Percentiles rank a stretch among this genome's conserved stretches.
Conservation (phyloP, 2,329 filamentous ascomycete species). For the Exophiala phaeomuriformis region DNA sequence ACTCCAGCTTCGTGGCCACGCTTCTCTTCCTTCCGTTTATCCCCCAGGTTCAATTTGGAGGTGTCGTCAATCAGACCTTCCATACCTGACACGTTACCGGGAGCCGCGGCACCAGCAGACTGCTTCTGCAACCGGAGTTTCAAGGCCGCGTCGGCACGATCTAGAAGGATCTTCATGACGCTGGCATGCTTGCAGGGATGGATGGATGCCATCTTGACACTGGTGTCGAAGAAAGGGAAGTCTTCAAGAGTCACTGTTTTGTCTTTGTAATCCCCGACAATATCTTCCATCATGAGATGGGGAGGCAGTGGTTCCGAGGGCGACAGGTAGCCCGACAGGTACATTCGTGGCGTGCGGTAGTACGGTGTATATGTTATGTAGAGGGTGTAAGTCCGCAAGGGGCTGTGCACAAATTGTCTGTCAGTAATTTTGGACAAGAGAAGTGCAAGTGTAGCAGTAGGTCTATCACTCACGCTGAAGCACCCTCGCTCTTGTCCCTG, state of each 20-base stretch:
- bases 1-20: slow-evolving; percentile 36
- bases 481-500: slow-evolving; percentile 56
- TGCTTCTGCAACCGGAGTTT: slow-evolving; percentile 82
- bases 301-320: slow-evolving; percentile 74
- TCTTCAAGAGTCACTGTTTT: slow-evolving; percentile 98
- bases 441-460: background rate
- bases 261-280: slow-evolving; percentile 92
- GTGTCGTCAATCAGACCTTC: slow-evolving; percentile 82
- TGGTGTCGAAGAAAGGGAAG: slow-evolving; percentile 87
- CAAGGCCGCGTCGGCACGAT: slow-evolving; percentile 86
- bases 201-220: slow-evolving; percentile 91
- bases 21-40: slow-evolving; percentile 28
- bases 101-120: slow-evolving; percentile 50
- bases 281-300: slow-evolving; percentile 89
- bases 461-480: slow-evolving; percentile 46
- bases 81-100: slow-evolving; percentile 53
- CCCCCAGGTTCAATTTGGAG: slow-evolving; percentile 42
- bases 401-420: slow-evolving; percentile 44
- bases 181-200: slow-evolving; percentile 96
- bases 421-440: slow-evolving; percentile 3
- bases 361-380: slow-evolving; percentile 98
- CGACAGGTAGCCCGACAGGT: slow-evolving; percentile 81
- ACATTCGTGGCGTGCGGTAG: slow-evolving; percentile 91
- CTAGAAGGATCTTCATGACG: slow-evolving; percentile 95
- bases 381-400: slow-evolving; percentile 87